Evolutionary conservation across 257 asterid genomes (phyloP).

Genomic region (Penstemon eatonii): DNA sequence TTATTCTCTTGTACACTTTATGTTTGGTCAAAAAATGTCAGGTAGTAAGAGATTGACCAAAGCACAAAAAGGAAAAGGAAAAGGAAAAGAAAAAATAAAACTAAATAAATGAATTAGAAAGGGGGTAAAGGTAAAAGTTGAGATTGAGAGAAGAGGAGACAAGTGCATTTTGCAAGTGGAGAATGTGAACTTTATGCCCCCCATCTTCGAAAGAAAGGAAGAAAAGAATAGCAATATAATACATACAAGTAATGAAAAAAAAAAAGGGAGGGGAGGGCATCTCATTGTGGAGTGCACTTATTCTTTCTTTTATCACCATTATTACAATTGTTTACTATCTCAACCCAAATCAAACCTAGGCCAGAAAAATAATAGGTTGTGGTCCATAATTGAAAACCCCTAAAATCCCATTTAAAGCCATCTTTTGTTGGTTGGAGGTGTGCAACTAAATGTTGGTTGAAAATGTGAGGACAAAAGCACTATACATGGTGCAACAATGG

Average conservation of each 20-base stretch:
- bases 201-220: constrained; percentile 22
- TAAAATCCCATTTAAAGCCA: constrained; percentile 33
- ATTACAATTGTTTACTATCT: constrained; percentile 27
- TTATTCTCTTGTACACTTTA: constrained; percentile 25
- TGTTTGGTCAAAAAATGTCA: constrained; percentile 55
- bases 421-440: constrained; percentile 49
- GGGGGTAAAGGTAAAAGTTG: constrained; percentile 34
- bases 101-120: constrained; percentile 16
- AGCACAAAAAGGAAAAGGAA: constrained; percentile 18
- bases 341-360: constrained; percentile 28
- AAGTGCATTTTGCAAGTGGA: constrained; percentile 42
- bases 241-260: constrained; percentile 1
- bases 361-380: constrained; percentile 10
- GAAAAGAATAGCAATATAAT: not conserved
- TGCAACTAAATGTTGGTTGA: constrained; percentile 50
- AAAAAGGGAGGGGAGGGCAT: not conserved
- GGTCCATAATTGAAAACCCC: constrained; percentile 31
- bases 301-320: constrained; percentile 30
- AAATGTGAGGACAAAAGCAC: constrained; percentile 34
- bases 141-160: constrained; percentile 26
- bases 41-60: constrained; percentile 43
- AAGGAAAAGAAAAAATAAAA: not conserved
- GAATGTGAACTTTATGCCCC: constrained; percentile 41
- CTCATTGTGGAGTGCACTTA: constrained; percentile 29
- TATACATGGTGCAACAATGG: constrained; percentile 37